These are phyloP conservation scores for Ilyonectria mors-panacis DNA, from an alignment of 2,329 filamentous ascomycete genomes.

Conservation along the genomic window DNA sequence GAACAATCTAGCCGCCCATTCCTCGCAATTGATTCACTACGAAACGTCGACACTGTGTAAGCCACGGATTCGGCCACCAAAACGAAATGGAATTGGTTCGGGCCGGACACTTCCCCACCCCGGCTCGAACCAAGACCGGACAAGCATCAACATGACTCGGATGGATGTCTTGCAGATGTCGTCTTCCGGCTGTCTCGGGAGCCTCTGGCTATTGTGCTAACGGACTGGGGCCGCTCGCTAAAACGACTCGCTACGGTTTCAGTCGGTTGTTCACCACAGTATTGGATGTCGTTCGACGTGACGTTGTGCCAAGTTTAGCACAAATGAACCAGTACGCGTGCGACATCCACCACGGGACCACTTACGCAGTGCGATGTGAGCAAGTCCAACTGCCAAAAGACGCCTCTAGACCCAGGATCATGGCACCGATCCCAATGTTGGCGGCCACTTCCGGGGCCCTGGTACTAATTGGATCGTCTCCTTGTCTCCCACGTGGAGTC, in stretches of 20 bases:
- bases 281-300: neutral
- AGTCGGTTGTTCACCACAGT: neutral
- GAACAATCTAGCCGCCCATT: neutral
- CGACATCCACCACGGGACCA: neutral
- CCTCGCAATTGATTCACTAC: neutral
- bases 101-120: neutral
- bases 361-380: conserved; percentile 5
- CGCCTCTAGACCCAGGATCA: neutral
- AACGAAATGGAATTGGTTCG: neutral
- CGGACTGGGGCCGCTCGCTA: conserved; percentile 8
- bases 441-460: conserved; percentile 6
- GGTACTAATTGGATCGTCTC: conserved; percentile 20
- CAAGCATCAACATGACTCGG: conserved; percentile 1
- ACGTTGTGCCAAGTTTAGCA: conserved; percentile 7
- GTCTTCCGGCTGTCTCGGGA: conserved; percentile 12
- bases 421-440: conserved; percentile 32
- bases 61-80: neutral
- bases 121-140: neutral
- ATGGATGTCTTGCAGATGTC: neutral
- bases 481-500: conserved; percentile 37
- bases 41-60: neutral
- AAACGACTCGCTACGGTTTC: neutral
- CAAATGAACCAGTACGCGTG: neutral
- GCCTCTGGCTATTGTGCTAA: neutral
- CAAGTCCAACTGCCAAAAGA: neutral